These are phyloP conservation scores for Osmanthus fragrans DNA, from an alignment of 257 asterid species.

Conservation along the genomic window DNA sequence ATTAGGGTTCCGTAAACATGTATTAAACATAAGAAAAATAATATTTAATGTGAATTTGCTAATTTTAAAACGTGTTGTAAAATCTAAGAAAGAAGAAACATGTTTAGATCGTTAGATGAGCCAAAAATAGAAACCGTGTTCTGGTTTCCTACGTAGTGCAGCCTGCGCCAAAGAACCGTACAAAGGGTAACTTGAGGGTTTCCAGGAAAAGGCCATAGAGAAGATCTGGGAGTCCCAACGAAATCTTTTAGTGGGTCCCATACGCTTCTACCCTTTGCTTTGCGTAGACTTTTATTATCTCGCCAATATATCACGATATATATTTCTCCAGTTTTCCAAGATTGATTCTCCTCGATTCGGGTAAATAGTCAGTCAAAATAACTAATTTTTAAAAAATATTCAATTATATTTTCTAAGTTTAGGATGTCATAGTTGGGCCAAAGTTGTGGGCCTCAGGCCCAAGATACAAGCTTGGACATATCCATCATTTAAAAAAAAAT, in stretches of 20 bases:
- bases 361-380: not conserved
- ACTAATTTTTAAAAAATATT: not conserved
- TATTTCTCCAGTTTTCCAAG: not conserved
- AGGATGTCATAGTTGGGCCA: not conserved
- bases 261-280: not conserved
- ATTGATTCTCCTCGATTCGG: not conserved
- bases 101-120: not conserved
- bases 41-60: too few species aligned
- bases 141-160: not conserved
- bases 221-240: slow-evolving; percentile 8
- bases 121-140: not conserved
- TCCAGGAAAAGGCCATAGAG: not conserved
- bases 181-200: not conserved
- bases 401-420: too few species aligned
- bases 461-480: not conserved
- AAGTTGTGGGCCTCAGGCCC: not conserved
- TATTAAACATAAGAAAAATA: too few species aligned
- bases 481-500: too few species aligned
- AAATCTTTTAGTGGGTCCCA: slow-evolving; percentile 23
- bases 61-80: too few species aligned
- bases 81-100: too few species aligned
- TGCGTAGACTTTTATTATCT: not conserved
- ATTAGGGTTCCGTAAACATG: too few species aligned
- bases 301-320: not conserved
- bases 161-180: not conserved